Conservation (phyloP, 345 rosid genomes). For the Eucalyptus sp. region DNA sequence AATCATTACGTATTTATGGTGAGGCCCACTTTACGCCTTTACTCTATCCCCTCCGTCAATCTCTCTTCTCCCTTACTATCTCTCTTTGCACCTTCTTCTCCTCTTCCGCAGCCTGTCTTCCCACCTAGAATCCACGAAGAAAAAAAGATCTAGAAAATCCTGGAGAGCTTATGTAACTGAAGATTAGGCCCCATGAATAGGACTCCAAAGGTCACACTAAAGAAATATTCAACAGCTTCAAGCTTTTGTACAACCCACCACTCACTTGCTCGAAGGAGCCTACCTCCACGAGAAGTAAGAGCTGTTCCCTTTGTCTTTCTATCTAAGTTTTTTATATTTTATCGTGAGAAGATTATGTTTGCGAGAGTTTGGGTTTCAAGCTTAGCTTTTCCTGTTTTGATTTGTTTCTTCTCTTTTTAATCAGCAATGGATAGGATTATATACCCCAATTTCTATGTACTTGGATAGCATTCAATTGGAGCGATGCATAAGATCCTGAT, state of each 20-base stretch:
- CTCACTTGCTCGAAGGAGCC: background rate
- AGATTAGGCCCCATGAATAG: too few species aligned
- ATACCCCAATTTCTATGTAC: background rate
- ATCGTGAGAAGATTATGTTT: too few species aligned
- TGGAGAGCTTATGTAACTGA: too few species aligned
- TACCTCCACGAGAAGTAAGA: background rate
- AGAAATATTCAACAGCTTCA: too few species aligned
- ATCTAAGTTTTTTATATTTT: too few species aligned
- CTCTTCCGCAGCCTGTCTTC: background rate
- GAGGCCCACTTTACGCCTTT: background rate
- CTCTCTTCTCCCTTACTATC: background rate
- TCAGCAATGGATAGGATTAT: too few species aligned
- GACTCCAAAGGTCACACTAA: background rate
- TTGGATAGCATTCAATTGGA: background rate
- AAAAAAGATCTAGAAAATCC: too few species aligned
- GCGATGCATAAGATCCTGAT: background rate
- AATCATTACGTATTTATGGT: fast-evolving
- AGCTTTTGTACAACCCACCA: too few species aligned
- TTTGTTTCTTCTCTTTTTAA: too few species aligned
- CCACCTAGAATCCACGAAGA: background rate
- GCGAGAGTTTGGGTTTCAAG: too few species aligned
- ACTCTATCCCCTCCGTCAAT: background rate
- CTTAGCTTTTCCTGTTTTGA: too few species aligned
- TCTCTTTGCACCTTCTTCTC: background rate
- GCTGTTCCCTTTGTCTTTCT: too few species aligned